Percentiles rank a stretch among this genome's conserved stretches.
These are phyloP conservation scores for Schrenkiella parvula DNA, from an alignment of 345 rosid species.

Conservation along the genomic window DNA sequence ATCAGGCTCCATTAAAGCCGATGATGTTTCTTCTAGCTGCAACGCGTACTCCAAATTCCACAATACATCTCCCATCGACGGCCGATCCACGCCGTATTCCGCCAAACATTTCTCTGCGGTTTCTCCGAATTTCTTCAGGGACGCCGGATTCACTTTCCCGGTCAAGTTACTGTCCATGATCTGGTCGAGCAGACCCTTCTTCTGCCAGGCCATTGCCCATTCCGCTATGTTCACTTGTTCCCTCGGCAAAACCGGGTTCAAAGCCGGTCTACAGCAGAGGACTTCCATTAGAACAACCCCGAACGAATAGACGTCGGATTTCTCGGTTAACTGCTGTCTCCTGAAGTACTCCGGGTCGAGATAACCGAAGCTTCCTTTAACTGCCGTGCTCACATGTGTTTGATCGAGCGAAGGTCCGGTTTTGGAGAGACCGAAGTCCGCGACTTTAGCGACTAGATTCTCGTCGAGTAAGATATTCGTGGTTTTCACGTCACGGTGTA, in stretches of 20 bases:
- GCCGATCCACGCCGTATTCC: slow-evolving; percentile 90
- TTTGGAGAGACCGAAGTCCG: slow-evolving; percentile 97
- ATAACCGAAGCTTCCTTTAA: slow-evolving; percentile 99
- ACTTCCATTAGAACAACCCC: slow-evolving; percentile 99
- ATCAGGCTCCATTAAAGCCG: slow-evolving; percentile 85
- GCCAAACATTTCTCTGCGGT: slow-evolving; percentile 98
- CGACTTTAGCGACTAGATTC: slow-evolving; percentile 90
- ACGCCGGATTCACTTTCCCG: slow-evolving; percentile 82
- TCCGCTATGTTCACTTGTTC: slow-evolving; percentile 99
- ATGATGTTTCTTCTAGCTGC: slow-evolving; percentile 89
- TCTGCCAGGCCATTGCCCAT: slow-evolving; percentile 98
- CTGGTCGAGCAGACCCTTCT: slow-evolving; percentile 92
- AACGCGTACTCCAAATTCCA: slow-evolving; percentile 97
- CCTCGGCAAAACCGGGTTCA: slow-evolving; percentile 91
- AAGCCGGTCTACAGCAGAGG: slow-evolving; percentile 92
- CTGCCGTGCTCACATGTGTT: slow-evolving; percentile 98
- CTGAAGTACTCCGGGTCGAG: slow-evolving; percentile 98
- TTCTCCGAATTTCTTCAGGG: slow-evolving; percentile 94
- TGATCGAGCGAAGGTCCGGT: slow-evolving; percentile 90
- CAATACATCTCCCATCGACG: slow-evolving; percentile 96
- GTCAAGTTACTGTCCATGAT: slow-evolving; percentile 84
- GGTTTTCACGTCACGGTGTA: slow-evolving; percentile 97
- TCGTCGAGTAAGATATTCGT: slow-evolving; percentile 95
- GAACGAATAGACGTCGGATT: slow-evolving; percentile 94
- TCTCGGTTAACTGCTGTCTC: slow-evolving; percentile 94